Percentiles rank a stretch among this genome's conserved stretches.
Conservation (phyloP, 495 filamentous ascomycete species). For the Penicillium odoratum region DNA sequence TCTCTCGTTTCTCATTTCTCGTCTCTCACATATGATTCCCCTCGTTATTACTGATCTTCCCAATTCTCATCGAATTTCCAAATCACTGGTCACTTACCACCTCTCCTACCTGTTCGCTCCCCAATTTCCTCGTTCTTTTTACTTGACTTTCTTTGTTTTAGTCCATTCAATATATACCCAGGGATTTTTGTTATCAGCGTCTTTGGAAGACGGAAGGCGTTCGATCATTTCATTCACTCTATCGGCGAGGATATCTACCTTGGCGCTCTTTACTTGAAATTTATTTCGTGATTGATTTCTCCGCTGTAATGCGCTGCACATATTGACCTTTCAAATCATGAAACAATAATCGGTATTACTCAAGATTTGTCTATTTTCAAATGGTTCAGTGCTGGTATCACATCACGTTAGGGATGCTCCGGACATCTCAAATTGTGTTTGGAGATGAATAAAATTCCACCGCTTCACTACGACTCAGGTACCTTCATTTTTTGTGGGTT, state of each 20-base stretch:
- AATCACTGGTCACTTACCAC: not conserved
- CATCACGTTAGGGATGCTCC: not conserved
- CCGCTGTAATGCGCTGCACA: not conserved
- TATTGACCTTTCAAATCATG: not conserved
- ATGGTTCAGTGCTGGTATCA: not conserved
- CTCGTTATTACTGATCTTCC: not conserved
- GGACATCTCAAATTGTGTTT: too few species aligned
- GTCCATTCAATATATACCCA: slow-evolving; percentile 10
- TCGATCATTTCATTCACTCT: slow-evolving; percentile 1
- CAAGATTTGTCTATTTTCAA: not conserved
- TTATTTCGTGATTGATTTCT: not conserved
- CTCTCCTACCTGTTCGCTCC: not conserved
- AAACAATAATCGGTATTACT: not conserved
- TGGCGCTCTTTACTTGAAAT: not conserved
- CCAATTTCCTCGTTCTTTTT: not conserved
- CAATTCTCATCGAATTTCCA: not conserved
- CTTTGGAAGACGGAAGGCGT: slow-evolving; percentile 6
- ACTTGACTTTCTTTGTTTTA: not conserved
- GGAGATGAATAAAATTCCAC: too few species aligned
- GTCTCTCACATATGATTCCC: not conserved
- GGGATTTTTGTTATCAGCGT: not conserved
- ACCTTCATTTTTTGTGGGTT: too few species aligned
- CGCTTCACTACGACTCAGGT: too few species aligned
- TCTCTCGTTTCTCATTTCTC: not conserved
- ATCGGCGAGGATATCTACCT: slow-evolving; percentile 2